Evolutionary conservation across 2,329 filamentous ascomycete species (phyloP).

Genomic region (Fusarium guadeloupense): DNA sequence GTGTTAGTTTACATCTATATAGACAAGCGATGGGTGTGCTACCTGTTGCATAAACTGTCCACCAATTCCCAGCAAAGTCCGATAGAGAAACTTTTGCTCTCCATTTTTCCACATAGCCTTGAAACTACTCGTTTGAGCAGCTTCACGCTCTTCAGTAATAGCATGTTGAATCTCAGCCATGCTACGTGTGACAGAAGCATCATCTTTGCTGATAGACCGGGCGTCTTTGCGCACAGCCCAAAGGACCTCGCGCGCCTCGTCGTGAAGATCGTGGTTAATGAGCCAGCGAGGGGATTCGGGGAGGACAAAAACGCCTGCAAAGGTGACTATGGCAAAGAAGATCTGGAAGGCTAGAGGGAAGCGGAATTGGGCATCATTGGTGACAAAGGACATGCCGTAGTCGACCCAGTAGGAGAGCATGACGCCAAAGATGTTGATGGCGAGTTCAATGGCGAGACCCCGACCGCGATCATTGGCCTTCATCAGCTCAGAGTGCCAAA

Average conservation of each 20-base stretch:
- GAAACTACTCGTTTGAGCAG: slow-evolving; percentile 47
- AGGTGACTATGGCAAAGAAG: slow-evolving; percentile 51
- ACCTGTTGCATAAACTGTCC: slow-evolving; percentile 57
- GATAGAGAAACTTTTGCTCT: slow-evolving; percentile 52
- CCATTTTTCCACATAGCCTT: slow-evolving; percentile 53
- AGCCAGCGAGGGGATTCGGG: slow-evolving; percentile 57
- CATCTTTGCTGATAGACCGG: slow-evolving; percentile 36
- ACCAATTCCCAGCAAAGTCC: slow-evolving; percentile 53
- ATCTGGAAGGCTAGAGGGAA: slow-evolving; percentile 58
- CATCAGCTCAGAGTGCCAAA: slow-evolving; percentile 56
- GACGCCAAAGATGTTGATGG: slow-evolving; percentile 52
- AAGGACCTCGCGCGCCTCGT: slow-evolving; percentile 53
- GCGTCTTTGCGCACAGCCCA: slow-evolving; percentile 47
- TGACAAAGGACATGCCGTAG: slow-evolving; percentile 51
- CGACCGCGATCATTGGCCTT: slow-evolving; percentile 51
- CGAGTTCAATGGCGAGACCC: slow-evolving; percentile 44
- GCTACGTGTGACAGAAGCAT: slow-evolving; percentile 41
- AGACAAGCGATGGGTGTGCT: fast-evolving
- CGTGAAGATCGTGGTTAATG: slow-evolving; percentile 51
- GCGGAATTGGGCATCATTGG: slow-evolving; percentile 52
- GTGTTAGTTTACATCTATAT: not conserved
- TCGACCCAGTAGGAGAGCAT: slow-evolving; percentile 50
- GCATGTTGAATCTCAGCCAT: slow-evolving; percentile 52
- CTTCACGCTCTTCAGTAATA: slow-evolving; percentile 52
- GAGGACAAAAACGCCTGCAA: slow-evolving; percentile 47